Conservation (phyloP, 2,329 filamentous ascomycete species). For the Colletotrichum nymphaeae region DNA sequence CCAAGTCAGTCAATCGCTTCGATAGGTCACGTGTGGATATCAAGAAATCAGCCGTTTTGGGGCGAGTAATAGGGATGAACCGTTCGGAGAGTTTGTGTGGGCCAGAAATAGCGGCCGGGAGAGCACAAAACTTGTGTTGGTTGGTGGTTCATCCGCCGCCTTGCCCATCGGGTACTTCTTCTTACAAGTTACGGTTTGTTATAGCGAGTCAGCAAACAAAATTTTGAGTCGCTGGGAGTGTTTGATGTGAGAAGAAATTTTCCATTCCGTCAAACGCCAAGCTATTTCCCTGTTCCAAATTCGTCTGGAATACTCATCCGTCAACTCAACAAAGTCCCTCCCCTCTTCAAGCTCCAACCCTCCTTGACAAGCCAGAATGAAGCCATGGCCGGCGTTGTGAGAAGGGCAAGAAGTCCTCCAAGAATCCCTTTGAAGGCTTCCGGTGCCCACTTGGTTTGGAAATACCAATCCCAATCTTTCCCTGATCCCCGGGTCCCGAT, state of each 20-base stretch:
- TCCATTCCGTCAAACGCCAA: background rate
- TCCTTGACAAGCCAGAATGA: conserved; percentile 62
- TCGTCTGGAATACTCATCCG: background rate
- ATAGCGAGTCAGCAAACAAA: background rate
- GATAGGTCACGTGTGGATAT: too few relatives aligned
- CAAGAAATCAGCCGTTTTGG: too few relatives aligned
- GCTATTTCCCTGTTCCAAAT: background rate
- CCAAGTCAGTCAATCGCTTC: too few relatives aligned
- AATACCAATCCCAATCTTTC: conserved; percentile 54
- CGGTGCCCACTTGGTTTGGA: conserved; percentile 55
- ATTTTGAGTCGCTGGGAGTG: rapidly evolving
- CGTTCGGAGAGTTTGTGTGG: rapidly evolving
- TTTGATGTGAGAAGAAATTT: background rate
- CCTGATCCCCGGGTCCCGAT: conserved; percentile 49
- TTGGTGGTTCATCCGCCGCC: background rate
- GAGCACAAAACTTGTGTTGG: too few relatives aligned
- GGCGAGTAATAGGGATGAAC: background rate
- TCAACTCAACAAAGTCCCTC: background rate
- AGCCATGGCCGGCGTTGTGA: conserved; percentile 60
- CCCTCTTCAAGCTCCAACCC: conserved; percentile 53
- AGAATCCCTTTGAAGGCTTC: conserved; percentile 62
- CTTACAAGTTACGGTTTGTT: background rate
- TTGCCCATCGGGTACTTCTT: background rate
- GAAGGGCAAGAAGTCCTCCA: conserved; percentile 56
- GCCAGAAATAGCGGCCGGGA: background rate